Percentiles rank a stretch among this genome's conserved stretches.
These are phyloP conservation scores for Albifimbria verrucaria DNA, from an alignment of 2,329 filamentous ascomycete genomes.

Conservation along the genomic window DNA sequence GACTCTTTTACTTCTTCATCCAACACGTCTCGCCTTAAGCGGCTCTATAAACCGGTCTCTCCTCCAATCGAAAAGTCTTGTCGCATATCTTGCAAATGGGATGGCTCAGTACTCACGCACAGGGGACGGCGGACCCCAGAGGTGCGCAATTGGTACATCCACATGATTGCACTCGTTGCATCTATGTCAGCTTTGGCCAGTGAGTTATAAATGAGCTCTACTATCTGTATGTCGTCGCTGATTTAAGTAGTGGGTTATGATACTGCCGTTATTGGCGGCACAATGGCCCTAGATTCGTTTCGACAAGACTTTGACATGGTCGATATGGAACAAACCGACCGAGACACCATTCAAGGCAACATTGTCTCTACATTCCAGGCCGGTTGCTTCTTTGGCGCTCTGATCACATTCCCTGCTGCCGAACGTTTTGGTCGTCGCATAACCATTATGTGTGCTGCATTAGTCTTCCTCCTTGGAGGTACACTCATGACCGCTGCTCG, in stretches of 20 bases:
- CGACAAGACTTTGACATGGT: constrained; percentile 30
- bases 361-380: constrained; percentile 36
- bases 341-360: constrained; percentile 33
- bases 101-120: constrained; percentile 28
- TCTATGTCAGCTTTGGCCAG: constrained; percentile 31
- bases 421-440: constrained; percentile 44
- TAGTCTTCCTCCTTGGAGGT: constrained; percentile 37
- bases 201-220: no score
- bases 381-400: constrained; percentile 37
- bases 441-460: constrained; percentile 40
- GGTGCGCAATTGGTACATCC: constrained; percentile 30
- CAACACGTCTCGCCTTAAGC: no score
- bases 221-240: no score
- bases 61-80: no score
- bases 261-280: constrained; percentile 36
- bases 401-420: constrained; percentile 41
- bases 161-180: constrained; percentile 26
- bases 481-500: constrained; percentile 29
- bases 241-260: constrained; percentile 29
- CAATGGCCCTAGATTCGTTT: constrained; percentile 35
- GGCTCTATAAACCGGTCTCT: no score
- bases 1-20: no score
- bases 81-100: no score
- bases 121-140: constrained; percentile 32
- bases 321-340: constrained; percentile 15